Base-by-base conservation (phyloP, 345 rosid species). In the Stellera chamaejasme region DNA sequence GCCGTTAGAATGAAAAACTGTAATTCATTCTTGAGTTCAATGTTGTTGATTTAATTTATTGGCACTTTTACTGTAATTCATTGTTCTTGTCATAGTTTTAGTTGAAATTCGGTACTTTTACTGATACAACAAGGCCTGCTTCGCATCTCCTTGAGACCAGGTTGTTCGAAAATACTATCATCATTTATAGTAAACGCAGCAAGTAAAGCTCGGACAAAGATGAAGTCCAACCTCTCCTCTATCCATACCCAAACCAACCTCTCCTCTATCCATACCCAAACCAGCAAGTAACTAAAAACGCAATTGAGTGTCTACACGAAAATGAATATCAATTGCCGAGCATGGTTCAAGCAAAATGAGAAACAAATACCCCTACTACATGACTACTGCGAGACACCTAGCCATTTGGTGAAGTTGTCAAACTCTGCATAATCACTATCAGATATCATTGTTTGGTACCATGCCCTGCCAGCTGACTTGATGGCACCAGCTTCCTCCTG, bases 381-480 rank as follows among this genome's bases (percentile, higher is more conserved):
- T 54, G 10, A 78, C 76, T 46, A 85, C 80, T 85, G 92, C 3
- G 85, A 69, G 4, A 80, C 89, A 4, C 82, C 88, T 4, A 87
- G 81, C 96, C 96, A 87, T 72, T 88, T 88, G 6, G 89, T 14
- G 87, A 88, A 88, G 72, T 75, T 80, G 45, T 87, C 96, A 5
- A 87, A 87, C 73, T 85, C 95, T 0, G 98, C 79, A 74, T 88
- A 91, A 53, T 91, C 98, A 47, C 87, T 72, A 67, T 91, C 98
- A 0, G 96, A 88, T 12, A 88, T 82, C 98, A 91, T 91, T 0
- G 98, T 88, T 54, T 82, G 65, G 66, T 83, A 91, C 96, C 96
- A 91, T 0, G 95, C 88, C 72, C 83, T 91, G 1, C 98, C 96
- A 7, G 98, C 96, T 3, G 90, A 75, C 80, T 62, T 85, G 55